Evolutionary conservation across 208 protist species (phyloP).

Genomic region (Tetramitus jugosus): DNA sequence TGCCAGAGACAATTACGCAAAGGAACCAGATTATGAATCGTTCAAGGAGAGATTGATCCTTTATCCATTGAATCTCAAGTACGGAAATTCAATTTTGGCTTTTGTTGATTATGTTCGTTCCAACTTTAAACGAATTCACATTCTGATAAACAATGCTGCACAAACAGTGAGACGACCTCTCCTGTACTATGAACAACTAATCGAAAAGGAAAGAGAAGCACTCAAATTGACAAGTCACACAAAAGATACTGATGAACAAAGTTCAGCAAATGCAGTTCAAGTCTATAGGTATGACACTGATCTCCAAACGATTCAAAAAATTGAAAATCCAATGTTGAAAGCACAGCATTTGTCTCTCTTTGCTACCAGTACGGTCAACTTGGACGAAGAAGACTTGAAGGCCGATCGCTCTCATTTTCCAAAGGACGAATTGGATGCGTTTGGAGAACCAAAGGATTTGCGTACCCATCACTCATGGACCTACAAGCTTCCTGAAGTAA

Average conservation of each 20-base stretch:
- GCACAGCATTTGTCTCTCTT: too few relatives aligned
- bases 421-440: background rate
- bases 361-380: background rate
- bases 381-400: background rate
- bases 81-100: constrained; percentile 41
- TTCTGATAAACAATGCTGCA: constrained; percentile 64
- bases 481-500: background rate
- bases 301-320: background rate
- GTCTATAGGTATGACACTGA: background rate
- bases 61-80: constrained; percentile 53
- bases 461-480: background rate
- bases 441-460: background rate
- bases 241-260: background rate
- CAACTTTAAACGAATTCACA: constrained; percentile 21
- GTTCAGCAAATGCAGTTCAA: background rate
- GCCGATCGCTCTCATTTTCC: too few relatives aligned
- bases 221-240: background rate
- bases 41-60: constrained; percentile 46
- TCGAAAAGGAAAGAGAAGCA: background rate
- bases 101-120: constrained; percentile 31
- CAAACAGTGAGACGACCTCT: constrained; percentile 55
- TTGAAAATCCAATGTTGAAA: too few relatives aligned
- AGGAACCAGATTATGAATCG: constrained; percentile 41
- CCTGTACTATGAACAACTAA: constrained; percentile 43
- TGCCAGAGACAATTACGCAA: background rate